Conservation (phyloP, 2,329 filamentous ascomycete species). For the Camillea tinctor region DNA sequence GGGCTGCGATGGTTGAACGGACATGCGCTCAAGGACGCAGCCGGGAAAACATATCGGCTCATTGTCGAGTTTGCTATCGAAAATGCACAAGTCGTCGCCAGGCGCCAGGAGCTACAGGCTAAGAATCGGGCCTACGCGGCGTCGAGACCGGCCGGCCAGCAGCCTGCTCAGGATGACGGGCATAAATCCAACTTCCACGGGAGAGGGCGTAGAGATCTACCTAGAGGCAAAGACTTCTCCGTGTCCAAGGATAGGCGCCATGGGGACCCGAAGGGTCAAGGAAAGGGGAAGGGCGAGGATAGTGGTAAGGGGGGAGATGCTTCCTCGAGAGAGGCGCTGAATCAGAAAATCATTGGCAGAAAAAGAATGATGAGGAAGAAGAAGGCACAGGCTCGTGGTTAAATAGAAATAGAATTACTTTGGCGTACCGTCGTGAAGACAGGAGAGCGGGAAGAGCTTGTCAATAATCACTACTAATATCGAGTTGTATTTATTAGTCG, state of each 20-base stretch:
- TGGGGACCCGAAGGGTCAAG: constrained; percentile 12
- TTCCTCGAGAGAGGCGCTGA: constrained; percentile 42
- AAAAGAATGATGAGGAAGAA: constrained; percentile 79
- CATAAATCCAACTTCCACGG: constrained; percentile 1
- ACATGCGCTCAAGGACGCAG: constrained; percentile 54
- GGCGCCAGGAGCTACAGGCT: constrained; percentile 61
- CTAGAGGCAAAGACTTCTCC: constrained; percentile 33
- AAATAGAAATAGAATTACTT: constrained; percentile 3
- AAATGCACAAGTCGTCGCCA: constrained; percentile 90
- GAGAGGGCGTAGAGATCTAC: constrained; percentile 5
- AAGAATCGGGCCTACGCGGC: constrained; percentile 16
- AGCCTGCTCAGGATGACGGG: constrained; percentile 8
- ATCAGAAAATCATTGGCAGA: constrained; percentile 78
- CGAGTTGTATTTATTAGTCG: too few species aligned
- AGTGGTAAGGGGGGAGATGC: constrained; percentile 10
- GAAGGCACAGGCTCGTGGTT: constrained; percentile 45
- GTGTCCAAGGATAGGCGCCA: constrained; percentile 32
- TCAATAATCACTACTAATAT: too few species aligned
- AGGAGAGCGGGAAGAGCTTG: too few species aligned
- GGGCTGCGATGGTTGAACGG: constrained; percentile 92
- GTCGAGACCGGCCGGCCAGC: background rate
- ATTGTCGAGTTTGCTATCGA: constrained; percentile 98
- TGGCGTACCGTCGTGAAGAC: too few species aligned
- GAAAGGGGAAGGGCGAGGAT: constrained; percentile 12
- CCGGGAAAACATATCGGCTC: constrained; percentile 81